phyloP scores from a whole-genome alignment of 306 rosid genomes.

The Quercus rubra region DNA sequence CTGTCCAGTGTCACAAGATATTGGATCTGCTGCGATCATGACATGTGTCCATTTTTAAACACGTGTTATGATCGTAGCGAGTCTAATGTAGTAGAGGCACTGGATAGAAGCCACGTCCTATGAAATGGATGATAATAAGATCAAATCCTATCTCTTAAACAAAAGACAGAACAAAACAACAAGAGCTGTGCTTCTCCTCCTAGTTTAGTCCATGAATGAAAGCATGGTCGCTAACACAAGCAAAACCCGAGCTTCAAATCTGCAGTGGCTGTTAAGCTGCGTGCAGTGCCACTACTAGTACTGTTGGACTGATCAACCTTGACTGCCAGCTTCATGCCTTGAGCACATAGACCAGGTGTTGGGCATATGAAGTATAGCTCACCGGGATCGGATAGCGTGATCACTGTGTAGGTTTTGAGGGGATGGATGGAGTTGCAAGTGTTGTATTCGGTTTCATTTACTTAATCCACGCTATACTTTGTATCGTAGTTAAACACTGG shows the following conservation, averaged over 20 bases:
- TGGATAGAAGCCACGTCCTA: background rate
- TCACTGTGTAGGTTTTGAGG: constrained; percentile 11
- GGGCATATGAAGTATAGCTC: background rate
- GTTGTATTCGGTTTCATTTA: constrained; percentile 22
- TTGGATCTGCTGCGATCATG: accelerated
- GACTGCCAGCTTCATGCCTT: constrained; percentile 57
- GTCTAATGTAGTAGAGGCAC: too few species aligned
- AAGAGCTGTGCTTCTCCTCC: constrained; percentile 52
- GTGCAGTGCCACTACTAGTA: too few species aligned
- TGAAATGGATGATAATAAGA: background rate
- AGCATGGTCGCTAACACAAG: constrained; percentile 24
- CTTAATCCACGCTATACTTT: constrained; percentile 36
- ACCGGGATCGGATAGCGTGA: constrained; percentile 28
- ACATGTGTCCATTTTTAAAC: accelerated
- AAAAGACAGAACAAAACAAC: background rate
- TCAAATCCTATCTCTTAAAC: background rate
- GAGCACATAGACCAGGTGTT: constrained; percentile 24
- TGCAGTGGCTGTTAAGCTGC: too few species aligned
- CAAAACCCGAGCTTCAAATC: constrained; percentile 34
- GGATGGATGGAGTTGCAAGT: constrained; percentile 37
- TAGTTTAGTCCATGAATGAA: constrained; percentile 30
- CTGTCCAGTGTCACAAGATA: too few species aligned
- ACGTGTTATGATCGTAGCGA: accelerated
- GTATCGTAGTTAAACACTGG: constrained; percentile 47
- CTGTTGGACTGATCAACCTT: background rate